phyloP scores from a whole-genome alignment of 805 yeast genomes.

The Tetrapisispora arboricola region DNA sequence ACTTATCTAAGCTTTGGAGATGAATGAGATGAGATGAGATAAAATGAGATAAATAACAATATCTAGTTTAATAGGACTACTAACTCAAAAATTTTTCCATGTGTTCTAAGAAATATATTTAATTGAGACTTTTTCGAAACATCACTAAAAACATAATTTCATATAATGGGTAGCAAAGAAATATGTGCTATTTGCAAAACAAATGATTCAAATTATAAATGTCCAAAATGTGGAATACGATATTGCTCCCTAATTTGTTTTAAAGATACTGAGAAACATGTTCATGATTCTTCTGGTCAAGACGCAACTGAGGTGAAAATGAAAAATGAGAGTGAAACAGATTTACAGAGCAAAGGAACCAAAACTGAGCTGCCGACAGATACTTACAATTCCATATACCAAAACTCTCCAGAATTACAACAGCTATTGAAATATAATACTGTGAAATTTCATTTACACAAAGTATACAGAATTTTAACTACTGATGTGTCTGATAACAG shows the following conservation, averaged over 20 bases:
- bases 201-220: constrained; percentile 34
- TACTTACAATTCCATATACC: constrained; percentile 25
- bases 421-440: constrained; percentile 36
- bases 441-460: constrained; percentile 45
- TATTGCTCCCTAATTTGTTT: constrained; percentile 55
- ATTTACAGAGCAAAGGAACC: neutral
- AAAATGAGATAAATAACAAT: neutral
- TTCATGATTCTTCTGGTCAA: constrained; percentile 11
- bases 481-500: constrained; percentile 11
- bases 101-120: neutral
- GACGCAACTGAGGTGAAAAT: constrained; percentile 2
- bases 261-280: constrained; percentile 30
- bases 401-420: constrained; percentile 33
- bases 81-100: too few relatives aligned
- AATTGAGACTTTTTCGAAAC: neutral
- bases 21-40: neutral
- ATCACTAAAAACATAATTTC: neutral
- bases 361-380: constrained; percentile 6
- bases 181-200: constrained; percentile 29
- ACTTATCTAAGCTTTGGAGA: too few relatives aligned
- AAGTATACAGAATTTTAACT: constrained; percentile 38
- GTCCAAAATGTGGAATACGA: constrained; percentile 37
- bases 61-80: too few relatives aligned
- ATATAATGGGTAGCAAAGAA: neutral
- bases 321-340: neutral